Evolutionary conservation across 768 basidiomycete species (phyloP).

Genomic region (Porphyrellus cyaneotinctus): DNA sequence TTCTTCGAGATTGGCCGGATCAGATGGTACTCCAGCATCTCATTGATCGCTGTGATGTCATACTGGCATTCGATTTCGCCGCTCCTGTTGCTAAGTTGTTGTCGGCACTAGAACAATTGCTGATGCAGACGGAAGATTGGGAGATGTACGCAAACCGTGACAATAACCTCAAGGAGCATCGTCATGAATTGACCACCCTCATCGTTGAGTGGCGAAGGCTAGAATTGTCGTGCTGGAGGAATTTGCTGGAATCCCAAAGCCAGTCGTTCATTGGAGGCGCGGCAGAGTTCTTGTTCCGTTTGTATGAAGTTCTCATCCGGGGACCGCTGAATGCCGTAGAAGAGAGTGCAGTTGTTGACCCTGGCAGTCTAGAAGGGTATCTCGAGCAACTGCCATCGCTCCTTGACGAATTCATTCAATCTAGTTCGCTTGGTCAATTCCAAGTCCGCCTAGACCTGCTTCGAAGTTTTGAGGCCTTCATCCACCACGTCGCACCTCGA

Average conservation of each 20-base stretch:
- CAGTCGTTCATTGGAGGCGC: conserved; percentile 39
- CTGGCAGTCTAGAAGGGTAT: conserved; percentile 44
- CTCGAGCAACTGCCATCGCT: conserved; percentile 67
- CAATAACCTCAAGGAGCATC: conserved; percentile 70
- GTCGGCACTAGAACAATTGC: conserved; percentile 76
- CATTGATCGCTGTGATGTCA: conserved; percentile 58
- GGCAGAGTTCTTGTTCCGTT: conserved; percentile 85
- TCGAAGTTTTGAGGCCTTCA: conserved; percentile 57
- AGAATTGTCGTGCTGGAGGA: conserved; percentile 85
- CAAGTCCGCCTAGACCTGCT: conserved; percentile 62
- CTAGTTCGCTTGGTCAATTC: conserved; percentile 84
- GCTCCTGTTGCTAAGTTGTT: conserved; percentile 82
- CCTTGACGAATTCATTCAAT: conserved; percentile 72
- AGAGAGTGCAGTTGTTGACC: conserved; percentile 32
- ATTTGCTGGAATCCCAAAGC: conserved; percentile 69
- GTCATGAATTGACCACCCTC: conserved; percentile 58
- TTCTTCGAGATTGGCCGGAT: conserved; percentile 88
- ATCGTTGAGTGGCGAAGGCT: conserved; percentile 89
- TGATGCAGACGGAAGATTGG: conserved; percentile 92
- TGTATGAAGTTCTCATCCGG: conserved; percentile 75
- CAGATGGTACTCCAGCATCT: conserved; percentile 96
- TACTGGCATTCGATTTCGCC: conserved; percentile 56
- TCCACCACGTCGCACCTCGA: conserved; percentile 33
- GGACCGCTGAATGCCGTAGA: conserved; percentile 51
- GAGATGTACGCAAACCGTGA: conserved; percentile 92